phyloP scores from a whole-genome alignment of 2,329 filamentous ascomycete species.

The Coleophoma eucalyptorum region DNA sequence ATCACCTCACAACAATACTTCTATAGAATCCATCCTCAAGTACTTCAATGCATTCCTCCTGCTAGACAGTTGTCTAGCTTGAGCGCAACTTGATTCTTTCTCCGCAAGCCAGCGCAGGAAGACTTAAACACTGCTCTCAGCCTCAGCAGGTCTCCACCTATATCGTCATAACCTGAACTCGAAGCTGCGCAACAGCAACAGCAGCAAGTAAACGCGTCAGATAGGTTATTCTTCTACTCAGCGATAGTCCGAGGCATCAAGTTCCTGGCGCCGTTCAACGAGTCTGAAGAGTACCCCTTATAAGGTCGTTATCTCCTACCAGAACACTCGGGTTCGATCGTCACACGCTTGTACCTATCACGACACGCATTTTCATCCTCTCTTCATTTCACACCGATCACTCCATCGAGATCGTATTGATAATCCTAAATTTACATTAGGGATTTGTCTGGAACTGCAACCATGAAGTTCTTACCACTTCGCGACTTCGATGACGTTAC shows the following conservation, averaged over 20 bases:
- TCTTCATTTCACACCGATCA: conserved; percentile 5
- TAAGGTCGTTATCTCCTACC: conserved; percentile 22
- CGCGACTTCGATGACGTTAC: conserved; percentile 89
- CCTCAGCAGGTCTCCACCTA: conserved; percentile 28
- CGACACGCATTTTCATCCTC: conserved; percentile 11
- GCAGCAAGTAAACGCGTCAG: conserved; percentile 1
- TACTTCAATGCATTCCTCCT: conserved; percentile 24
- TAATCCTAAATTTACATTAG: conserved; percentile 18
- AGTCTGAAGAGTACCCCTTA: conserved; percentile 27
- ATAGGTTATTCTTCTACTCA: conserved; percentile 5
- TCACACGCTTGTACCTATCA: conserved; percentile 25
- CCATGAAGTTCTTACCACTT: conserved; percentile 79
- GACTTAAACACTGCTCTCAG: conserved; percentile 39
- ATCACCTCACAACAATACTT: conserved; percentile 1
- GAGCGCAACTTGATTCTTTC: conserved; percentile 33
- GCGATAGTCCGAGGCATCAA: conserved; percentile 20
- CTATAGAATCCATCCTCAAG: conserved; percentile 8
- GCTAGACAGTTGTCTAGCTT: conserved; percentile 44
- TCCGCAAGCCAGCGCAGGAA: conserved; percentile 39
- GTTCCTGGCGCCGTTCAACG: conserved; percentile 28
- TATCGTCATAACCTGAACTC: conserved; percentile 4
- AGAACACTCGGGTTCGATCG: conserved; percentile 25
- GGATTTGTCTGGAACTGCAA: conserved; percentile 13
- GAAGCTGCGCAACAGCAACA: conserved; percentile 15
- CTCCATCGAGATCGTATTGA: conserved; percentile 16